Conservation (phyloP, 2,329 filamentous ascomycete species). For the Clarireedia paspali region DNA sequence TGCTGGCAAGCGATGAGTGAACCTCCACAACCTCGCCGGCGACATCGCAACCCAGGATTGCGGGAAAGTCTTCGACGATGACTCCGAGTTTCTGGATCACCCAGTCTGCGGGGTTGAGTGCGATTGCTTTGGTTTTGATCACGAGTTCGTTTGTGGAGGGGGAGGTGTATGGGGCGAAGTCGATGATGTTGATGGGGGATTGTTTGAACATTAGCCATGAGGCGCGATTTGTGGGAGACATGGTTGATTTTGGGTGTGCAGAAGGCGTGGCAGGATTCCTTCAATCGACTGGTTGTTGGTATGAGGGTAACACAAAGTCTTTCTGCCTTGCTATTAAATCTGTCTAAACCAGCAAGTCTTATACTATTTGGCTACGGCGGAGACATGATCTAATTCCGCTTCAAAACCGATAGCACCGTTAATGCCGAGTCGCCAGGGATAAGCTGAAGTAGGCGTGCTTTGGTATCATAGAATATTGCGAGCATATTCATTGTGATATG, state of each 20-base stretch:
- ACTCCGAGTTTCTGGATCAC: conserved; percentile 7
- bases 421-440: too few relatives aligned
- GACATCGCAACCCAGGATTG: conserved; percentile 36
- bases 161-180: conserved; percentile 29
- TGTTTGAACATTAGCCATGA: conserved; percentile 9
- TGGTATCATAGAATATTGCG: too few relatives aligned
- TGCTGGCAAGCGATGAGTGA: conserved; percentile 26
- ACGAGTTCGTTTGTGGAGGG: conserved; percentile 32
- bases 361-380: too few relatives aligned
- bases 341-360: too few relatives aligned
- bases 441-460: too few relatives aligned
- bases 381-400: too few relatives aligned
- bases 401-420: too few relatives aligned
- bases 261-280: too few relatives aligned
- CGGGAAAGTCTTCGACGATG: conserved; percentile 26
- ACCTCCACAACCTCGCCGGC: conserved; percentile 33
- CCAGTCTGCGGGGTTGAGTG: conserved; percentile 36
- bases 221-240: conserved; percentile 4
- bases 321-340: too few relatives aligned
- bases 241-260: background rate
- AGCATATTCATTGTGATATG: too few relatives aligned
- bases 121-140: conserved; percentile 32
- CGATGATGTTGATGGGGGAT: background rate
- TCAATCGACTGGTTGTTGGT: too few relatives aligned
- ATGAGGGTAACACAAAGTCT: too few relatives aligned